Conservation (phyloP, 139 green algal species). For the Chlamydomonas asymmetrica region DNA sequence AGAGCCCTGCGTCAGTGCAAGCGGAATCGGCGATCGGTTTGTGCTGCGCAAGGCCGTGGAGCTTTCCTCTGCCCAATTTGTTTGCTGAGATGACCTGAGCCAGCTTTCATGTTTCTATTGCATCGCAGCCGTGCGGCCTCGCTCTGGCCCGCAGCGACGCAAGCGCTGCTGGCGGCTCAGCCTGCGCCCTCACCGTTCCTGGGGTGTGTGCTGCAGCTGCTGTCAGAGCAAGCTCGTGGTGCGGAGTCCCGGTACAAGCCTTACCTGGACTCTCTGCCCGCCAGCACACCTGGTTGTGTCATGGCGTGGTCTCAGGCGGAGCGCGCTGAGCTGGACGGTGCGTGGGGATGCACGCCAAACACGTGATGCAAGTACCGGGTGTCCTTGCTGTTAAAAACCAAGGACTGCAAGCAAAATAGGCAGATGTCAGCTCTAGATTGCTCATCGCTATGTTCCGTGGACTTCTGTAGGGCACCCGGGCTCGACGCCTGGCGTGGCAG, state of each 20-base stretch:
- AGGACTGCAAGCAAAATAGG: background rate
- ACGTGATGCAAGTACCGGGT: too few species aligned
- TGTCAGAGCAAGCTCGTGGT: constrained; percentile 45
- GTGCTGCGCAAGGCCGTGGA: too few species aligned
- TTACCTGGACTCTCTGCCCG: constrained; percentile 31
- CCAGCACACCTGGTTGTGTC: constrained; percentile 35
- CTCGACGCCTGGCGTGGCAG: too few species aligned
- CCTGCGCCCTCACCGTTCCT: constrained; percentile 45
- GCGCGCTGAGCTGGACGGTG: constrained; percentile 39
- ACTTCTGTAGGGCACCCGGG: too few species aligned
- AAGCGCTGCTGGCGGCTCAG: constrained; percentile 19
- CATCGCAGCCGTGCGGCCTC: background rate
- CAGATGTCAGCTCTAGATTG: too few species aligned
- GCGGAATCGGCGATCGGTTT: too few species aligned
- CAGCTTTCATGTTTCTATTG: background rate
- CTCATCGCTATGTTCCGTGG: too few species aligned
- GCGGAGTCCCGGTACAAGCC: constrained; percentile 19
- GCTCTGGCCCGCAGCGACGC: background rate
- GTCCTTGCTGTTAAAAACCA: constrained; percentile 3
- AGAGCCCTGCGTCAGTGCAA: too few species aligned
- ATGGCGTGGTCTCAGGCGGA: constrained; percentile 41
- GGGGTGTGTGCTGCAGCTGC: constrained; percentile 42
- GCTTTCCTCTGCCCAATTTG: too few species aligned
- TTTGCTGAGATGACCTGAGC: too few species aligned
- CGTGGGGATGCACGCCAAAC: constrained; percentile 12